phyloP scores from a whole-genome alignment of 1,284 basidiomycete species.

The Rhodotorula sp. region DNA sequence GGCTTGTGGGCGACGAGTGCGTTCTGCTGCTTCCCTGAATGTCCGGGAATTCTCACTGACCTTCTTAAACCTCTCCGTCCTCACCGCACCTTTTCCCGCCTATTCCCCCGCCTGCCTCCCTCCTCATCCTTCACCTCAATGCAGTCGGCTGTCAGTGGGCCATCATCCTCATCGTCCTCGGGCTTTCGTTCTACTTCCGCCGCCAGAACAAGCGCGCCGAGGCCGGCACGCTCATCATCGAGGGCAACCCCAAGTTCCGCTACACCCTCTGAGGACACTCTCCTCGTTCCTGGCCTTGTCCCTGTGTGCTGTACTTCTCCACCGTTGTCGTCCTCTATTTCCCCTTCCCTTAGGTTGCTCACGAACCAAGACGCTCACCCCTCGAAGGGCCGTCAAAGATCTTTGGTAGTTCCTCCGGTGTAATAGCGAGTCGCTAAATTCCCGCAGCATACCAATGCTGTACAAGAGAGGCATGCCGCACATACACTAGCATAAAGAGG shows the following conservation, averaged over 20 bases:
- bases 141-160: conserved; percentile 47
- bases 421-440: not conserved
- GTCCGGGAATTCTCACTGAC: not conserved
- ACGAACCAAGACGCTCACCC: no score
- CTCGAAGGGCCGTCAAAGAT: not conserved
- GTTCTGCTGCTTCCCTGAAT: not conserved
- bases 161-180: conserved; percentile 33
- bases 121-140: no score
- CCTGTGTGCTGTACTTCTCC: no score
- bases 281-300: no score
- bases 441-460: no score
- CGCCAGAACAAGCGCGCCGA: conserved; percentile 32
- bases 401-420: not conserved
- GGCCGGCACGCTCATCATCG: conserved; percentile 20
- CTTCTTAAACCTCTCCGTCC: no score
- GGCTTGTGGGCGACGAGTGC: conserved; percentile 27
- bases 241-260: conserved; percentile 36
- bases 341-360: not conserved
- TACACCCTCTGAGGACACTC: conserved; percentile 33
- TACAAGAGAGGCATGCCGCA: no score
- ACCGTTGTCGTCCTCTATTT: no score
- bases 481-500: no score
- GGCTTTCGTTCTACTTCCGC: conserved; percentile 37
- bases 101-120: conserved; percentile 4
- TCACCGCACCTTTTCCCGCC: no score